Conservation (phyloP, 2,329 filamentous ascomycete genomes). For the Xylariaceae sp. region DNA sequence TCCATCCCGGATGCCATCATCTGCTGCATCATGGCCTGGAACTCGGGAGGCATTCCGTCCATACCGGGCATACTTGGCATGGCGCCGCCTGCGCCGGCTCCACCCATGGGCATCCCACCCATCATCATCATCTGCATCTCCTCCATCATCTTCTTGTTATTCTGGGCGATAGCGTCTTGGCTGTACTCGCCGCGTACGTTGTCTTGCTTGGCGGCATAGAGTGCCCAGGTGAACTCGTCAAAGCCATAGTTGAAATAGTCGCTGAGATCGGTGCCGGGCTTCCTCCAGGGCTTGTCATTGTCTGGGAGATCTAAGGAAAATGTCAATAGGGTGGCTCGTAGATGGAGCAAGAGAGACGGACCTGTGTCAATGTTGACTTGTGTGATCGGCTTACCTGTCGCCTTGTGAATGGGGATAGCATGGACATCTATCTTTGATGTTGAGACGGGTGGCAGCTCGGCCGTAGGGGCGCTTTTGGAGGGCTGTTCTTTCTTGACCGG, state of each 20-base stretch:
- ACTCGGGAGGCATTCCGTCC: conserved; percentile 64
- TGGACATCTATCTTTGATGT: conserved; percentile 85
- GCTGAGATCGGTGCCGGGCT: conserved; percentile 88
- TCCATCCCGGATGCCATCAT: conserved; percentile 67
- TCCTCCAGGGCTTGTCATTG: conserved; percentile 91
- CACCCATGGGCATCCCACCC: conserved; percentile 42
- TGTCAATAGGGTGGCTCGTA: not conserved
- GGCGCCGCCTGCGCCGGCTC: conserved; percentile 29
- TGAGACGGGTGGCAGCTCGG: conserved; percentile 56
- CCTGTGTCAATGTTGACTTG: conserved; percentile 72
- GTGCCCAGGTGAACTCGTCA: conserved; percentile 96
- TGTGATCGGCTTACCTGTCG: conserved; percentile 77
- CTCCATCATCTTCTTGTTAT: conserved; percentile 76
- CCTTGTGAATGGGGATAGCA: conserved; percentile 74
- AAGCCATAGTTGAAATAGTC: conserved; percentile 99
- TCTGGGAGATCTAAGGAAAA: conserved; percentile 60
- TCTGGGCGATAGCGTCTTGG: conserved; percentile 60
- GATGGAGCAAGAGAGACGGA: conserved; percentile 26
- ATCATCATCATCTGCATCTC: conserved; percentile 67
- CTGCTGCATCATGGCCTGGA: conserved; percentile 69
- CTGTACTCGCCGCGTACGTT: conserved; percentile 72
- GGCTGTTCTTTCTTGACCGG: conserved; percentile 46
- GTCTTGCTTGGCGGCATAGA: conserved; percentile 89
- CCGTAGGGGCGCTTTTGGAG: conserved; percentile 27
- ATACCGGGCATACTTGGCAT: conserved; percentile 51